Percentiles rank a stretch among this genome's conserved stretches.
phyloP scores from a whole-genome alignment of 306 rosid species.

The Oxytropis ochrocephala region DNA sequence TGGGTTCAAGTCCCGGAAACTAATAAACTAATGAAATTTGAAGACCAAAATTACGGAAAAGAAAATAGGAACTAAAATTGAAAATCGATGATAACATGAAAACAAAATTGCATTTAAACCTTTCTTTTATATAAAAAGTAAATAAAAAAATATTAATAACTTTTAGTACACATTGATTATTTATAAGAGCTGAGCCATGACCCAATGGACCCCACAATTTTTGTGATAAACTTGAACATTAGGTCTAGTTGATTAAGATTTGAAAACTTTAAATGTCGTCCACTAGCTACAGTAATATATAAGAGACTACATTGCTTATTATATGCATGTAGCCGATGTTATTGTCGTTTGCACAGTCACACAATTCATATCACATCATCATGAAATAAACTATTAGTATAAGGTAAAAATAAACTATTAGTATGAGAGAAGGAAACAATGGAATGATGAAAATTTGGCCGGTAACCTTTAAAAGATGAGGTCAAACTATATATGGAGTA shows the following conservation, averaged over 20 bases:
- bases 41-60: too few species aligned
- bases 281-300: conserved; percentile 21
- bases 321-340: conserved; percentile 30
- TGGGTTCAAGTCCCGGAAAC: too few species aligned
- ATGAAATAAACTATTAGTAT: neutral
- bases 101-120: too few species aligned
- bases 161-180: neutral
- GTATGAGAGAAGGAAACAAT: conserved; percentile 22
- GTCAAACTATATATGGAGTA: neutral
- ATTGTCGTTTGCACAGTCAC: conserved; percentile 25
- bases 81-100: too few species aligned
- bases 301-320: conserved; percentile 3
- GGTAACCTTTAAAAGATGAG: conserved; percentile 23
- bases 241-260: conserved; percentile 28
- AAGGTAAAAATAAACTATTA: neutral
- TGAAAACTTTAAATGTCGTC: conserved; percentile 22
- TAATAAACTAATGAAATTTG: too few species aligned
- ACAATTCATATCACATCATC: neutral
- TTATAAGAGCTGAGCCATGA: conserved; percentile 12
- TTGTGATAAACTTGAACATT: conserved; percentile 16
- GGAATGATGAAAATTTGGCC: conserved; percentile 29
- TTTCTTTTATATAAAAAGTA: neutral
- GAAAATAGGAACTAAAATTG: too few species aligned
- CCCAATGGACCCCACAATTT: conserved; percentile 25
- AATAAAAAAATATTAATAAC: neutral